Percentiles rank a stretch among this genome's conserved stretches.
Conservation (phyloP, 1,284 basidiomycete genomes). For the Austroboletus niveus region DNA sequence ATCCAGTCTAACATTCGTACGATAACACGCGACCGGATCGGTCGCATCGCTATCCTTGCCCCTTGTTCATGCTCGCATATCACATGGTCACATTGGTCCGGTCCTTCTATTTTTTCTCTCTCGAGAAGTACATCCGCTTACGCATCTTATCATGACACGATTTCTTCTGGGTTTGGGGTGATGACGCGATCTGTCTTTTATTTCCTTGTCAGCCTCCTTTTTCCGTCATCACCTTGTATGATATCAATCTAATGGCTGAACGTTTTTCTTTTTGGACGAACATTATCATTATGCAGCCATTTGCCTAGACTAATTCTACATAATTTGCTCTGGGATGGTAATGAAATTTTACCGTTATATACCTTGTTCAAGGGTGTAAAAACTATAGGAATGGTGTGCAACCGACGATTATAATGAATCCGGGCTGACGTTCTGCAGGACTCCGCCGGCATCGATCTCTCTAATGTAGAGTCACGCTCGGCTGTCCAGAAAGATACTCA, state of each 20-base stretch:
- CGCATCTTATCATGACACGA: constrained; percentile 11
- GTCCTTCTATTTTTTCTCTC: constrained; percentile 9
- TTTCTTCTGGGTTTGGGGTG: constrained; percentile 16
- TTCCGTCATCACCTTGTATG: constrained; percentile 24
- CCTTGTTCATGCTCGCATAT: constrained; percentile 28
- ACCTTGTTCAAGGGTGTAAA: too few species aligned
- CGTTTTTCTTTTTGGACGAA: not conserved
- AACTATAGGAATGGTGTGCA: too few species aligned
- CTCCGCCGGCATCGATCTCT: too few species aligned
- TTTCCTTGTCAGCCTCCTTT: constrained; percentile 19
- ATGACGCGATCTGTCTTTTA: constrained; percentile 11
- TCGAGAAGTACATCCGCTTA: constrained; percentile 14
- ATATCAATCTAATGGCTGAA: constrained; percentile 17
- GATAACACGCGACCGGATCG: constrained; percentile 15
- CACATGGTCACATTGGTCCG: constrained; percentile 10
- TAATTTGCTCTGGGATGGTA: not conserved
- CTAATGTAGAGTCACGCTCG: too few species aligned
- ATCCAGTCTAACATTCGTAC: constrained; percentile 19
- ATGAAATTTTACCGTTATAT: too few species aligned
- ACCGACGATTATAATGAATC: too few species aligned
- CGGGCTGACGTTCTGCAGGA: too few species aligned
- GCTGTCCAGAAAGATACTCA: too few species aligned
- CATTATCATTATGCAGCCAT: not conserved
- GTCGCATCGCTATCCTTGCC: constrained; percentile 25
- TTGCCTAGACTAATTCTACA: not conserved